Evolutionary conservation across 805 yeast genomes (phyloP).

Genomic region (Peterozyma xylosa): DNA sequence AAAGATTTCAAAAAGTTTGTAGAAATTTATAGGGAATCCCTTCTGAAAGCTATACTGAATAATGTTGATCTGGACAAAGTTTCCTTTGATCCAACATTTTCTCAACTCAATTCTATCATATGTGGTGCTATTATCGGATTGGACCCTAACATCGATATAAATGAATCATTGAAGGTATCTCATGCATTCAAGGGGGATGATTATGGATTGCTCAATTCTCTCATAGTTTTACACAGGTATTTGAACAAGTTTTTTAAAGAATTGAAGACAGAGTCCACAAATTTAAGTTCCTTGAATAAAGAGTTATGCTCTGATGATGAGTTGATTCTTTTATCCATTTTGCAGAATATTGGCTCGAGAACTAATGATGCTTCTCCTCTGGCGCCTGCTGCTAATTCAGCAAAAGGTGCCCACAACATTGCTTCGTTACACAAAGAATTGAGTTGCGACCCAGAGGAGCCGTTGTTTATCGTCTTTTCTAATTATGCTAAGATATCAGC

Average conservation of each 20-base stretch:
- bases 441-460: background rate
- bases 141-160: background rate
- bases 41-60: background rate
- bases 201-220: slow-evolving; percentile 1
- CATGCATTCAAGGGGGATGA: slow-evolving; percentile 1
- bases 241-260: background rate
- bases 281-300: too few species aligned
- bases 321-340: background rate
- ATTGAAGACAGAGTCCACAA: background rate
- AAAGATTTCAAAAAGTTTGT: background rate
- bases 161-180: background rate
- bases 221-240: background rate
- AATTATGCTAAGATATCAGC: background rate
- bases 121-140: background rate
- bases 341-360: background rate
- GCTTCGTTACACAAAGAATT: background rate
- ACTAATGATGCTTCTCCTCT: background rate
- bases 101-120: background rate
- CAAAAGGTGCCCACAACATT: too few species aligned
- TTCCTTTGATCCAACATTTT: background rate
- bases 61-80: background rate
- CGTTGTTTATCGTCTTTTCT: background rate
- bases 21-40: background rate
- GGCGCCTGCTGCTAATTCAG: too few species aligned
- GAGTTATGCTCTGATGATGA: background rate